Evolutionary conservation across 257 asterid genomes (phyloP), one percentile per base, ranked within the genome.

Genomic region (Henckelia pumila): DNA sequence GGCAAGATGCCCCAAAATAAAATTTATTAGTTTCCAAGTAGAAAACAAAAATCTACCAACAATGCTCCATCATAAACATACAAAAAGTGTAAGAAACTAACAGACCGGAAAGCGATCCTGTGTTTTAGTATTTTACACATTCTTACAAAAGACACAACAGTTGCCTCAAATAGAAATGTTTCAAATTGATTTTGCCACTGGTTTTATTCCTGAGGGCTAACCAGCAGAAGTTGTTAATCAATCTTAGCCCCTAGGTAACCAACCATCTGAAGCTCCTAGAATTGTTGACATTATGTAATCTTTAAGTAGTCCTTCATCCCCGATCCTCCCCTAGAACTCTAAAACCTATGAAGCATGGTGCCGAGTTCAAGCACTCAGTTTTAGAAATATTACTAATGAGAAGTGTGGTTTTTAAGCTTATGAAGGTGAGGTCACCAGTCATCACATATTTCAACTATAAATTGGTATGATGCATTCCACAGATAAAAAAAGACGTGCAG

Each of bases 1-100:
- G 68, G 56, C 61, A 70, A 67, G 52, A 75, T 35, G 67, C 44
- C 76, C 64, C 22, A 40, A 71, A 70, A 3, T 55, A 40, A 37
- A 53, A 68, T 60, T 6, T 33, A 19, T 57, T 21, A 37, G 61
- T 56, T 29, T 61, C 56, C 25, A 55, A 44, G 49, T 40, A 53
- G 29, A 22, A 11, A 47, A 13, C 66, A 23, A 62, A 68, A n/a
- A 16, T 68, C 8, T 32, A 56, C 58, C 52, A 17, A 33, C 40
- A 64, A 29, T 8, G 33, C 24, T 63, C 29, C 52, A 62, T 33
- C 61, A 66, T 17, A 59, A 17, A 8, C 24, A 1, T 63, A 33
- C 52, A 69, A 63, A 6, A 68, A 7, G 0, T 9, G 47, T 30
- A 8, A 37, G 61, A 59, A 49, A 64, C 61, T 17, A 44, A 7